Conservation (phyloP, 805 yeast species). For the Myxozyma neotropica region DNA sequence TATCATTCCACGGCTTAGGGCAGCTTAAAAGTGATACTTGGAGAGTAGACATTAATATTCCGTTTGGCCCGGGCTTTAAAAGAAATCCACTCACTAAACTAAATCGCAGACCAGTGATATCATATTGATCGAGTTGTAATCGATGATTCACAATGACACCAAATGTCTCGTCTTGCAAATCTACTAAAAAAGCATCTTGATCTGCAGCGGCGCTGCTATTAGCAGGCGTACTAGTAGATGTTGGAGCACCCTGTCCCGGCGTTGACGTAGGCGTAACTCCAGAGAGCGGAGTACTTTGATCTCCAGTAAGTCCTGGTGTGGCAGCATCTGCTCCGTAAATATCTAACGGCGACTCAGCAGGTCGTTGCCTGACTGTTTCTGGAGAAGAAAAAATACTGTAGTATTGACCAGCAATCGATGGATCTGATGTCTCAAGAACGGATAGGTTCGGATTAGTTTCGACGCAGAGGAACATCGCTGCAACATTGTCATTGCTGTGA, state of each 20-base stretch:
- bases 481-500: slow-evolving; percentile 16
- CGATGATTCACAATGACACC: slow-evolving; percentile 38
- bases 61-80: slow-evolving; percentile 23
- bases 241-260: slow-evolving; percentile 13
- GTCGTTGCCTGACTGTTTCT: slow-evolving; percentile 20
- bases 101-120: slow-evolving; percentile 20
- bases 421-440: slow-evolving; percentile 25
- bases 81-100: slow-evolving; percentile 31
- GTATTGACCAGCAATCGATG: slow-evolving; percentile 6
- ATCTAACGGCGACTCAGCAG: slow-evolving; percentile 40
- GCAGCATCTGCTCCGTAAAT: slow-evolving; percentile 26
- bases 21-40: slow-evolving; percentile 38
- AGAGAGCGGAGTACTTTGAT: slow-evolving; percentile 22
- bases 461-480: slow-evolving; percentile 18
- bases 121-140: slow-evolving; percentile 14
- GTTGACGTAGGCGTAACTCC: slow-evolving; percentile 27
- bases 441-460: slow-evolving; percentile 28
- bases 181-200: slow-evolving; percentile 38
- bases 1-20: slow-evolving; percentile 31
- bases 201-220: slow-evolving; percentile 9
- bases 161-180: slow-evolving; percentile 39
- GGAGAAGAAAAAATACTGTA: slow-evolving; percentile 18
- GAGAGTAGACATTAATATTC: slow-evolving; percentile 21
- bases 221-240: slow-evolving; percentile 9
- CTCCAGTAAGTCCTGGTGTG: slow-evolving; percentile 11